phyloP scores from a whole-genome alignment of 495 filamentous ascomycete species.

The Parathielavia hyrcaniae region DNA sequence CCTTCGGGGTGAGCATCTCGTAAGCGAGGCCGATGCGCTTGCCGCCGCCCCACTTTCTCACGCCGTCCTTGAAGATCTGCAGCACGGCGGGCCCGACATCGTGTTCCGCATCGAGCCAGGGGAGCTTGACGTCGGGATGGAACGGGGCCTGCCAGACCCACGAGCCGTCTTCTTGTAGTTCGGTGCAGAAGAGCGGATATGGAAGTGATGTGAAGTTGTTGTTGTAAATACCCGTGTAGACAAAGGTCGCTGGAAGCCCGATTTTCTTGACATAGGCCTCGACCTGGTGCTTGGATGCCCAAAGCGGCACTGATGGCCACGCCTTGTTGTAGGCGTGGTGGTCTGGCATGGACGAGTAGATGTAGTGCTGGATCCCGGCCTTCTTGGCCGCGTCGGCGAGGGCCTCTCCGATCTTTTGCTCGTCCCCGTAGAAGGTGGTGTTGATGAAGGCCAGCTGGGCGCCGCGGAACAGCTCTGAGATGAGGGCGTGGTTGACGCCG shows the following conservation, averaged over 20 bases:
- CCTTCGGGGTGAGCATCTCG: slow-evolving; percentile 74
- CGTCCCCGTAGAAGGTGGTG: slow-evolving; percentile 95
- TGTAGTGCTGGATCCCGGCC: slow-evolving; percentile 79
- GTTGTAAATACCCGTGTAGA: slow-evolving; percentile 96
- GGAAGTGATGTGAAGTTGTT: slow-evolving; percentile 96
- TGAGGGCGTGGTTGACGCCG: slow-evolving; percentile 53
- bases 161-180: slow-evolving; percentile 70
- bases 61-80: slow-evolving; percentile 92
- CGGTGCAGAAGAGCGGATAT: slow-evolving; percentile 92
- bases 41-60: slow-evolving; percentile 80
- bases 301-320: slow-evolving; percentile 81
- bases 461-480: slow-evolving; percentile 71
- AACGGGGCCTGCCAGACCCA: slow-evolving; percentile 96
- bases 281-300: slow-evolving; percentile 84
- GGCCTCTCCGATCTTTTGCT: slow-evolving; percentile 77
- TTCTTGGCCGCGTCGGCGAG: slow-evolving; percentile 85
- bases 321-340: slow-evolving; percentile 61
- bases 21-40: slow-evolving; percentile 91
- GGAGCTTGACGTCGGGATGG: slow-evolving; percentile 75
- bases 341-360: slow-evolving; percentile 96
- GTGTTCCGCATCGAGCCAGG: slow-evolving; percentile 97
- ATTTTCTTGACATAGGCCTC: slow-evolving; percentile 85
- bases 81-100: slow-evolving; percentile 91
- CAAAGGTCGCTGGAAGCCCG: slow-evolving; percentile 78
- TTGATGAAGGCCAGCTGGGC: slow-evolving; percentile 93